phyloP scores from a whole-genome alignment of 495 filamentous ascomycete species.

The Lophium mytilinum region DNA sequence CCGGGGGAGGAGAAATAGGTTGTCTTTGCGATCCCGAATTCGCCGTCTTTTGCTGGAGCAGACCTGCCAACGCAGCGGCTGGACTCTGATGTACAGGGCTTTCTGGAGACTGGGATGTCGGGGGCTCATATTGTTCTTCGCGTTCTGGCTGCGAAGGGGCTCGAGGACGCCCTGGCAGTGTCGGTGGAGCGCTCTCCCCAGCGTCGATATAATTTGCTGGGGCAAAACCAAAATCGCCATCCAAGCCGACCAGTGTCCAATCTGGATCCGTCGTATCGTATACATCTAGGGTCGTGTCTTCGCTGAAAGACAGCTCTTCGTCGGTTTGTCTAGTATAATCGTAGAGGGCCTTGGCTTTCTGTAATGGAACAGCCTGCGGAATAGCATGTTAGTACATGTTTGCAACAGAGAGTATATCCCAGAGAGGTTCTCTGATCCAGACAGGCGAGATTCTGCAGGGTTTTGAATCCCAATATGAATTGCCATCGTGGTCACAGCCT shows the following conservation, averaged over 20 bases:
- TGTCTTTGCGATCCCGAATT: constrained; percentile 35
- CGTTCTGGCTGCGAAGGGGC: constrained; percentile 19
- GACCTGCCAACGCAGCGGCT: constrained; percentile 62
- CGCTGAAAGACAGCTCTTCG: constrained; percentile 91
- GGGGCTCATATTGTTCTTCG: constrained; percentile 22
- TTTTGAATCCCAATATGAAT: background rate
- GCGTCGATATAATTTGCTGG: constrained; percentile 96
- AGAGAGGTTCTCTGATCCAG: background rate
- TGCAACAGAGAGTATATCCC: background rate
- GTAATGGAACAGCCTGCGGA: constrained; percentile 43
- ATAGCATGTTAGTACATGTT: background rate
- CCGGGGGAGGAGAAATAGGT: constrained; percentile 34
- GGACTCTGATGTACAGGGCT: constrained; percentile 48
- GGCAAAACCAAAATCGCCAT: constrained; percentile 86
- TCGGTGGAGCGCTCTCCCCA: constrained; percentile 32
- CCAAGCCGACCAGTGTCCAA: constrained; percentile 85
- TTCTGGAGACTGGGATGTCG: constrained; percentile 27
- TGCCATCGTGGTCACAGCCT: background rate
- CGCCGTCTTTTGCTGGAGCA: constrained; percentile 51
- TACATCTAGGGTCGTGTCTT: constrained; percentile 75
- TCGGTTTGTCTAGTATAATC: constrained; percentile 97
- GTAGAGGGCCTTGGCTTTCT: constrained; percentile 77
- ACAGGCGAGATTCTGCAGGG: background rate
- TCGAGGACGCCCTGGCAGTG: constrained; percentile 28
- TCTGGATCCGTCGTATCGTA: constrained; percentile 90